A percentile compares a stretch with the other conserved stretches of the same genome.
phyloP scores from a whole-genome alignment of 1,284 basidiomycete genomes.

The Mycena citricolor region DNA sequence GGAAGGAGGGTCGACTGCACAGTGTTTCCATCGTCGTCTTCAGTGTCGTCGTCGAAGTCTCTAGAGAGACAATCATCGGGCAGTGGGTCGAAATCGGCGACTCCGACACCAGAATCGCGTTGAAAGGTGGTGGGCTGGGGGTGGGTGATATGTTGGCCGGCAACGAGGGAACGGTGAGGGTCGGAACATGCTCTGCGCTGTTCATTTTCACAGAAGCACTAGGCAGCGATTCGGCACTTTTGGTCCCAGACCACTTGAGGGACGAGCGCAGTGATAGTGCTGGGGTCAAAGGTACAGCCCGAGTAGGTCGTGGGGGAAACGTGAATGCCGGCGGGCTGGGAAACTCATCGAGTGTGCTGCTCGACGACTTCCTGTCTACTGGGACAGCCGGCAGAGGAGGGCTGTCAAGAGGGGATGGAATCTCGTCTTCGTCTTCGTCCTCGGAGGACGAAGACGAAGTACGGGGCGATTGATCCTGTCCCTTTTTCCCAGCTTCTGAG shows the following conservation, averaged over 20 bases:
- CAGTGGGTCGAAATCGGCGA: conserved; percentile 48
- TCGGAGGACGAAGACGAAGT: conserved; percentile 16
- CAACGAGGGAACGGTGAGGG: conserved; percentile 32
- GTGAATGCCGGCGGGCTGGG: conserved; percentile 11
- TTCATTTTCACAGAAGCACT: too few species aligned
- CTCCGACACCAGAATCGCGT: conserved; percentile 63
- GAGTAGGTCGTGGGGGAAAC: conserved; percentile 37
- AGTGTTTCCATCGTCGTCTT: conserved; percentile 66
- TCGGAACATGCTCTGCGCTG: too few species aligned
- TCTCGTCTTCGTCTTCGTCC: conserved; percentile 30
- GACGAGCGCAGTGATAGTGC: conserved; percentile 39
- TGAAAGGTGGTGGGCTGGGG: conserved; percentile 51
- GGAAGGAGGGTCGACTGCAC: conserved; percentile 62
- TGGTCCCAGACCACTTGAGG: conserved; percentile 39
- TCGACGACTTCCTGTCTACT: conserved; percentile 11
- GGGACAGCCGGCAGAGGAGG: conserved; percentile 60
- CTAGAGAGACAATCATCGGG: conserved; percentile 64
- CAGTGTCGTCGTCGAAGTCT: conserved; percentile 65
- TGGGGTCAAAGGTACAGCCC: conserved; percentile 34
- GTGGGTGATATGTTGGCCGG: conserved; percentile 29
- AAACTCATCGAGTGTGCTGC: conserved; percentile 8
- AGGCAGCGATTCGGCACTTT: conserved; percentile 40
- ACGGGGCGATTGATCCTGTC: conserved; percentile 21
- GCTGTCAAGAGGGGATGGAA: conserved; percentile 39
- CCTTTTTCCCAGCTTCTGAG: conserved; percentile 16